These are phyloP conservation scores for Trametopsis cervina DNA, from an alignment of 768 basidiomycete genomes.

Conservation along the genomic window DNA sequence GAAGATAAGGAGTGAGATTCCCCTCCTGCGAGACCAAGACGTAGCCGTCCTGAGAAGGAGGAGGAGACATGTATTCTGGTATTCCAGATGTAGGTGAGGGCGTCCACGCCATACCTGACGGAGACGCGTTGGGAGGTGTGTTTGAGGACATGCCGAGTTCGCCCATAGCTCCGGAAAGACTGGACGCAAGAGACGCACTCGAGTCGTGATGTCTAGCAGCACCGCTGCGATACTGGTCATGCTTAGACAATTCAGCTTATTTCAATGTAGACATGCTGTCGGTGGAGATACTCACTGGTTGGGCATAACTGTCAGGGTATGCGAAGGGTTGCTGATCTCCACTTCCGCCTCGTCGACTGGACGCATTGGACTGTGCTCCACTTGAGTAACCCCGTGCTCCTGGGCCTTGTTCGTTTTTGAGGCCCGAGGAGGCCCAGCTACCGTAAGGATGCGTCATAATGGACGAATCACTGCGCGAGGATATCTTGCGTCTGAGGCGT, in stretches of 20 bases:
- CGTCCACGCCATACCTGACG: constrained; percentile 20
- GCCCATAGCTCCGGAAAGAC: constrained; percentile 59
- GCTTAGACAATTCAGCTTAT: constrained; percentile 1
- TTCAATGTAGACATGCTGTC: neutral
- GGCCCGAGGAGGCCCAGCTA: constrained; percentile 10
- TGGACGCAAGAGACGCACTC: constrained; percentile 39
- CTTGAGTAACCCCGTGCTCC: constrained; percentile 9
- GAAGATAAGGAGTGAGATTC: constrained; percentile 12
- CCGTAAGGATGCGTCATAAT: constrained; percentile 15
- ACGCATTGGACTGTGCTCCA: constrained; percentile 10
- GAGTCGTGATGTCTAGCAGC: constrained; percentile 26
- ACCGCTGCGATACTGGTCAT: constrained; percentile 16
- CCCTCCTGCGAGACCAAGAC: constrained; percentile 7
- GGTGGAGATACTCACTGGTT: constrained; percentile 23
- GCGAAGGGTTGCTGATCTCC: constrained; percentile 15
- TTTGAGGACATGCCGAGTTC: constrained; percentile 35
- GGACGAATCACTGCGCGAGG: constrained; percentile 12
- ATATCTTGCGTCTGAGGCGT: constrained; percentile 9
- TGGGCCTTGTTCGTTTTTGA: constrained; percentile 10
- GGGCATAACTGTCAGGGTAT: constrained; percentile 28
- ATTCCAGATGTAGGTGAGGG: constrained; percentile 17
- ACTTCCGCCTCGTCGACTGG: constrained; percentile 13
- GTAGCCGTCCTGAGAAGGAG: too few relatives aligned
- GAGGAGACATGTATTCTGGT: too few relatives aligned
- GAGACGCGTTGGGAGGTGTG: constrained; percentile 20